Percentiles rank a stretch among this genome's conserved stretches.
Evolutionary conservation across 257 asterid species (phyloP).

Genomic region (Solanum piurae): DNA sequence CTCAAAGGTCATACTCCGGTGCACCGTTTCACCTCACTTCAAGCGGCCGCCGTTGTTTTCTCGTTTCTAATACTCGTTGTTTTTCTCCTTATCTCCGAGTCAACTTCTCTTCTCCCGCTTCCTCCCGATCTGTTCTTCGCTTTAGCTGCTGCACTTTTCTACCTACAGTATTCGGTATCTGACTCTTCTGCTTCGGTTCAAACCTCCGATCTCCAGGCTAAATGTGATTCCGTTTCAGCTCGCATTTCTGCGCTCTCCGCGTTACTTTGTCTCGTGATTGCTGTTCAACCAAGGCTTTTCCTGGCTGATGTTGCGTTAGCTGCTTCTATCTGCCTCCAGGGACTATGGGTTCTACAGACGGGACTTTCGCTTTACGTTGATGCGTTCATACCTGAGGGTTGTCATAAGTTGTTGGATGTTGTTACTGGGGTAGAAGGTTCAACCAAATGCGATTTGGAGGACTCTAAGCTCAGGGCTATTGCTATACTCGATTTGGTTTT

Average conservation of each 20-base stretch:
- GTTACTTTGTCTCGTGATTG: conserved; percentile 39
- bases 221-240: conserved; percentile 52
- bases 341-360: conserved; percentile 81
- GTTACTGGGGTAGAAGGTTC: conserved; percentile 93
- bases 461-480: conserved; percentile 77
- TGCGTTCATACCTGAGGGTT: conserved; percentile 91
- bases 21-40: conserved; percentile 70
- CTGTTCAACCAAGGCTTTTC: conserved; percentile 44
- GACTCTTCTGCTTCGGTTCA: conserved; percentile 53
- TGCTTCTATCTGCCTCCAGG: conserved; percentile 62
- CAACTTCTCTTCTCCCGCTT: conserved; percentile 56
- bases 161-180: conserved; percentile 46
- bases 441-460: conserved; percentile 89
- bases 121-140: conserved; percentile 66
- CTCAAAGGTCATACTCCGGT: conserved; percentile 76
- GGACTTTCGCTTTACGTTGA: conserved; percentile 81
- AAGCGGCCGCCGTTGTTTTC: conserved; percentile 51
- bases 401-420: conserved; percentile 87
- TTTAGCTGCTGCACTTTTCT: conserved; percentile 54
- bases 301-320: conserved; percentile 59
- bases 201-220: conserved; percentile 83
- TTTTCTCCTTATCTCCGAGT: conserved; percentile 35
- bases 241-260: conserved; percentile 43
- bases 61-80: not conserved
- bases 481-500: conserved; percentile 73